A percentile compares a stretch with the other conserved stretches of the same genome.
phyloP scores from a whole-genome alignment of 2,329 filamentous ascomycete species.

The Talaromyces funiculosus region DNA sequence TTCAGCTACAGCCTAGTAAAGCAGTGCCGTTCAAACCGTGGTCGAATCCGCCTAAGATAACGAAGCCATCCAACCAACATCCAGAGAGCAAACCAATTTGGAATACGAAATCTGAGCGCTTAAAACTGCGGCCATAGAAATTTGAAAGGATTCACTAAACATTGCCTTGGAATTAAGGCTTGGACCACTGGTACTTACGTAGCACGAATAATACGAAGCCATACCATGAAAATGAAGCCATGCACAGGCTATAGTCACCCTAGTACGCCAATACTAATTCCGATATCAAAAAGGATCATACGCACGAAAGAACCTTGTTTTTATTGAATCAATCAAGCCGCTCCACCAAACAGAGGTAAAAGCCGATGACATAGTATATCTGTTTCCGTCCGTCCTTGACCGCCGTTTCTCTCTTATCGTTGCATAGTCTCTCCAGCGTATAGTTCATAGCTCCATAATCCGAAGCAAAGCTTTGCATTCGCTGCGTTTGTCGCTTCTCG shows the following conservation, averaged over 20 bases:
- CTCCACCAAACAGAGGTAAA: neutral
- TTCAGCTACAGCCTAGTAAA: too few species aligned
- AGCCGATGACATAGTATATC: neutral
- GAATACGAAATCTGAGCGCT: too few species aligned
- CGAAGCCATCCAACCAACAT: too few species aligned
- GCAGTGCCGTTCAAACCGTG: too few species aligned
- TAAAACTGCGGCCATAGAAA: too few species aligned
- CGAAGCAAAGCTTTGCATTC: neutral
- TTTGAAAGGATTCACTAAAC: too few species aligned
- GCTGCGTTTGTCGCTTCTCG: neutral
- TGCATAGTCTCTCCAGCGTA: neutral
- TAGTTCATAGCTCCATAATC: neutral
- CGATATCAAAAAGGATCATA: too few species aligned
- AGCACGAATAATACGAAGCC: neutral
- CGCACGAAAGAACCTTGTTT: neutral
- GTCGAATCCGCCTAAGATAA: too few species aligned
- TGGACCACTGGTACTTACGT: neutral
- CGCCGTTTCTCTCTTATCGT: neutral
- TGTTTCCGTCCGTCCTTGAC: neutral
- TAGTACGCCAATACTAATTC: too few species aligned
- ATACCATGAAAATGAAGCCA: neutral
- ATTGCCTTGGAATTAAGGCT: neutral
- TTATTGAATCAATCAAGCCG: neutral
- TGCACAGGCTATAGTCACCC: neutral
- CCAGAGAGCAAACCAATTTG: too few species aligned